These are phyloP conservation scores for Mimosa pudica DNA, from an alignment of 306 rosid genomes.

Conservation along the genomic window DNA sequence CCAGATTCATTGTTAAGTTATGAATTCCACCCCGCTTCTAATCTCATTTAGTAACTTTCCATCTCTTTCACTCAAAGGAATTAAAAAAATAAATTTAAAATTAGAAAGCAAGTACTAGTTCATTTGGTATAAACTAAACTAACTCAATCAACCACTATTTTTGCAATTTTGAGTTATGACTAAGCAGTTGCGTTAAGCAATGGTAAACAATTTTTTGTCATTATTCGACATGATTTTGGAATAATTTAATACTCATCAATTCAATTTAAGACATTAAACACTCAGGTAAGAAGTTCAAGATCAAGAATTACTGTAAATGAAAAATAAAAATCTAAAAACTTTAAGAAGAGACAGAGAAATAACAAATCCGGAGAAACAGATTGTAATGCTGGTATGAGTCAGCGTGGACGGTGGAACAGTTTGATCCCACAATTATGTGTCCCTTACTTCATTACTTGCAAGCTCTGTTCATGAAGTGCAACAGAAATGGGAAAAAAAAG, in stretches of 20 bases:
- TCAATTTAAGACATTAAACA: no score
- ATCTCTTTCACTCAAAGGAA: no score
- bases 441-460: neutral
- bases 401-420: neutral
- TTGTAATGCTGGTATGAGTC: slow-evolving; percentile 13
- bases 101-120: neutral
- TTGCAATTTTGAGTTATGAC: neutral
- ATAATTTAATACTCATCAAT: no score
- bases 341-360: neutral
- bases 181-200: neutral
- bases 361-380: slow-evolving; percentile 1
- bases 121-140: neutral
- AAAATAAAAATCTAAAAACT: no score
- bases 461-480: slow-evolving; percentile 5
- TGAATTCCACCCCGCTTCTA: no score
- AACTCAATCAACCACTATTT: no score
- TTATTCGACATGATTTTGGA: no score
- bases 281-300: neutral
- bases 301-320: no score
- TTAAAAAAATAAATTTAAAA: no score
- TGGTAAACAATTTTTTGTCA: neutral
- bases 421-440: neutral
- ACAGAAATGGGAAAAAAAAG: neutral
- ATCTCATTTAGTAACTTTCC: no score
- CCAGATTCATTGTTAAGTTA: no score